Percentiles rank a stretch among this genome's conserved stretches.
Evolutionary conservation across 164 flowering plant genomes (phyloP).

Genomic region (Magnolia officinalis): DNA sequence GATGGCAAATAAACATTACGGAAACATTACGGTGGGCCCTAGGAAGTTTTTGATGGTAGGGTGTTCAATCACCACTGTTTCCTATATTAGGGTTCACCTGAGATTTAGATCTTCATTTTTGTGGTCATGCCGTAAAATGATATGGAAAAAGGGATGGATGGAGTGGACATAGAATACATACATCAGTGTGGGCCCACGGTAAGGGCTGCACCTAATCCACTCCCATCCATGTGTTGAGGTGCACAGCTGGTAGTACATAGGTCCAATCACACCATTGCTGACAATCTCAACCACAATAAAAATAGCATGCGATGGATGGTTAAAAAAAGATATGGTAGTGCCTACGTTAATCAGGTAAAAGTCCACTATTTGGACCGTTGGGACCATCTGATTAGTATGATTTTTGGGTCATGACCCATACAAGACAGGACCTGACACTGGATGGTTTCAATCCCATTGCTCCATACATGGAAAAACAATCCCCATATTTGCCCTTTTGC

Average conservation of each 20-base stretch:
- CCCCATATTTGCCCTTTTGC: neutral
- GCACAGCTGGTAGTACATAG: neutral
- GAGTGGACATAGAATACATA: too few relatives aligned
- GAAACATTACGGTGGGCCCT: too few relatives aligned
- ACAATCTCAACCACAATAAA: neutral
- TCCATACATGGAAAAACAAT: neutral
- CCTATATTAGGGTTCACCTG: too few relatives aligned
- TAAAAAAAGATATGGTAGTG: neutral
- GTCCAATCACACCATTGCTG: neutral
- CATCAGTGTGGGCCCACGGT: too few relatives aligned
- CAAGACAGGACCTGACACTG: neutral
- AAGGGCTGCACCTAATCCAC: too few relatives aligned
- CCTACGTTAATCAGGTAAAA: neutral
- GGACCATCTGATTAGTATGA: neutral
- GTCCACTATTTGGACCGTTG: neutral
- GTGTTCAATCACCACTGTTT: too few relatives aligned
- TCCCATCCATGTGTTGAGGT: neutral
- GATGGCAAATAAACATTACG: too few relatives aligned
- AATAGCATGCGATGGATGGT: neutral
- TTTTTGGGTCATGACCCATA: neutral
- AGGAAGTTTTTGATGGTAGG: too few relatives aligned
- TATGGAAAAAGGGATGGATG: too few relatives aligned
- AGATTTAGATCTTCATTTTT: too few relatives aligned
- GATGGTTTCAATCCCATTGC: neutral
- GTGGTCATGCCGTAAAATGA: too few relatives aligned